Conservation (phyloP, 768 basidiomycete genomes). For the Asterophora lycoperdoides region DNA sequence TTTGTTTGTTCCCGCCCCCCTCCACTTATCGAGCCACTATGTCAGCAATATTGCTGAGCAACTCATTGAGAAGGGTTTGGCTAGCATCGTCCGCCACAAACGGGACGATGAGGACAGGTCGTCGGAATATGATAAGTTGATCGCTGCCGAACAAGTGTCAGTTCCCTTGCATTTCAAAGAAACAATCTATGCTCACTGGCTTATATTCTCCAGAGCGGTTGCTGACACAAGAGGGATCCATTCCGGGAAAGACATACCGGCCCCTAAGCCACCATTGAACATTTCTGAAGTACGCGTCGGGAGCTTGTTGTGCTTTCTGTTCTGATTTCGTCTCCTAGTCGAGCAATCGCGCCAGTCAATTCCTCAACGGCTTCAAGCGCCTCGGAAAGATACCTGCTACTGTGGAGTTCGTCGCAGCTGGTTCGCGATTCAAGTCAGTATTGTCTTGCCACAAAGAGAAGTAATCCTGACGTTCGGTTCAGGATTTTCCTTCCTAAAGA, state of each 20-base stretch:
- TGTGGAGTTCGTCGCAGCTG: conserved; percentile 91
- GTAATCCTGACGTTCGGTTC: neutral
- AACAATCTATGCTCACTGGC: neutral
- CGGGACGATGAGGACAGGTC: conserved; percentile 95
- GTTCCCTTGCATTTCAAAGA: conserved; percentile 23
- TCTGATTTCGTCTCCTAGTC: conserved; percentile 35
- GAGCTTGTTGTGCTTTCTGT: neutral
- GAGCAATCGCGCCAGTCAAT: conserved; percentile 73
- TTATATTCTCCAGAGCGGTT: conserved; percentile 52
- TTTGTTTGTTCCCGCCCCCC: neutral
- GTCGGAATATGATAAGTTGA: conserved; percentile 93
- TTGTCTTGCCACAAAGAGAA: conserved; percentile 1
- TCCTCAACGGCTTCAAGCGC: conserved; percentile 89
- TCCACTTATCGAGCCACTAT: conserved; percentile 4
- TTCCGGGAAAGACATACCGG: conserved; percentile 82
- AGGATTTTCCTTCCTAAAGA: conserved; percentile 86
- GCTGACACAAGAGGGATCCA: conserved; percentile 82
- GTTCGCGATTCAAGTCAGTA: conserved; percentile 89
- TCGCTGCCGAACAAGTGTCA: conserved; percentile 90
- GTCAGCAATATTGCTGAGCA: conserved; percentile 89
- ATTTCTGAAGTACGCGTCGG: conserved; percentile 70
- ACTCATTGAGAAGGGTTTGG: conserved; percentile 89
- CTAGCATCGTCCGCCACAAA: conserved; percentile 85
- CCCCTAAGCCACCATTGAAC: conserved; percentile 81
- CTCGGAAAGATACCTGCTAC: conserved; percentile 77